Base-by-base conservation (phyloP, 2,329 filamentous ascomycete species). In the Colletotrichum eremochloae region DNA sequence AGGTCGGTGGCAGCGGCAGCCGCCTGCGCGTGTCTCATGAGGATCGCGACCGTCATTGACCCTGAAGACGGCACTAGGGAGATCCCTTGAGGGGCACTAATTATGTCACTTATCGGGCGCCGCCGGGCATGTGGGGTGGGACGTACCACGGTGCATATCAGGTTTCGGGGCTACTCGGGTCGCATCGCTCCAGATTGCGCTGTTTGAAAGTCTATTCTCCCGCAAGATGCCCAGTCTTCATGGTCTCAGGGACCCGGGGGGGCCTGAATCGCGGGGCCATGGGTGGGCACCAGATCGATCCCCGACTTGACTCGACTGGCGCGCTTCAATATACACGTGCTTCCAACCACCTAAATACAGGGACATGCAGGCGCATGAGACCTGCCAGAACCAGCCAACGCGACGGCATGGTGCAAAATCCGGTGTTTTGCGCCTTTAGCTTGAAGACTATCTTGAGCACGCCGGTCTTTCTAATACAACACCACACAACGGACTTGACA, bases 251-350 rank as follows among this genome's bases (percentile, higher is more conserved):
- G 60, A 24, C 38, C 38, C 60, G 57, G 61, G 66, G 53, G 24
- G 46, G 1, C 61, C 70, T 72, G 70, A 65, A 72, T 72, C 66
- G 70, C 55, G 70, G 70, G 70, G 70, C 65, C 36, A 63, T 63
- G 58, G 58, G 48, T 20, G 46, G n/a, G 46, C 8, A 12, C 55
- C 60, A 61, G 63, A 69, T 61, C 55, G 48, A 48, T 56, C 55
- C n/a, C 70, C 66, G 61, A 66, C 68, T 70, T 48, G 61, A 72
- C 66, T 72, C 70, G 33, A 70, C 70, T 72, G 70, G 70, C 61
- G 70, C 70, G 70, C 70, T 72, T 72, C 66, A 65, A 61, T 6
- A 9, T n/a, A n/a, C 44, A n/a, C 44, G 44, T 46, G n/a, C 44
- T 9, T 48, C 48, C 48, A 55, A 33, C 46, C 46, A 56, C 53